Evolutionary conservation across 352 stramenopile genomes (phyloP).

Genomic region (Phytophthora litchii): DNA sequence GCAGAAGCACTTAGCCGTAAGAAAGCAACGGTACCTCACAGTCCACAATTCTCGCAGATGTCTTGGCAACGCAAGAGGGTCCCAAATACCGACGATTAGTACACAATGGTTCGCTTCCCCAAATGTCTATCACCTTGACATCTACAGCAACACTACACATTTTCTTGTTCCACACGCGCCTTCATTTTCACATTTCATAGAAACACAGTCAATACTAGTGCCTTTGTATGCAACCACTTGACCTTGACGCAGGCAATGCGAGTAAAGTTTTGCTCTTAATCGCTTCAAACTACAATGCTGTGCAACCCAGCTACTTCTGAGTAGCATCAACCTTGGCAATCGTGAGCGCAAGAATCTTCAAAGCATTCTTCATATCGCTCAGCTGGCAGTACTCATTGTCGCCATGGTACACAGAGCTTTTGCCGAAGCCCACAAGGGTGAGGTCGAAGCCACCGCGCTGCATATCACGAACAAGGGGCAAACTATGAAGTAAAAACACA

Average conservation of each 20-base stretch:
- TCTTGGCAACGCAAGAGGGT: slow-evolving; percentile 79
- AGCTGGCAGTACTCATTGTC: slow-evolving; percentile 93
- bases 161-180: slow-evolving; percentile 18
- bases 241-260: slow-evolving; percentile 1
- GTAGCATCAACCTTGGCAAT: slow-evolving; percentile 73
- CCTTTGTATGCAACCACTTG: slow-evolving; percentile 20
- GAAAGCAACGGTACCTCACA: slow-evolving; percentile 70
- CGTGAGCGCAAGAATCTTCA: slow-evolving; percentile 86
- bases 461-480: slow-evolving; percentile 80
- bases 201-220: slow-evolving; percentile 22
- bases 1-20: slow-evolving; percentile 37
- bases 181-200: slow-evolving; percentile 25
- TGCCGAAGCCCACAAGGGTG: slow-evolving; percentile 79
- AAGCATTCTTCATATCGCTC: slow-evolving; percentile 86
- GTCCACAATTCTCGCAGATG: slow-evolving; percentile 82
- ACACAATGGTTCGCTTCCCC: background rate
- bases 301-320: slow-evolving; percentile 10
- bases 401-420: slow-evolving; percentile 89
- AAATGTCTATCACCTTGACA: slow-evolving; percentile 13
- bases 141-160: slow-evolving; percentile 16
- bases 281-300: too few species aligned
- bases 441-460: slow-evolving; percentile 78
- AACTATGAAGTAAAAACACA: slow-evolving; percentile 25
- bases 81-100: slow-evolving; percentile 41
- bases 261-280: background rate